Base-by-base conservation (phyloP, 495 filamentous ascomycete genomes). In the Annulohypoxylon moriforme region DNA sequence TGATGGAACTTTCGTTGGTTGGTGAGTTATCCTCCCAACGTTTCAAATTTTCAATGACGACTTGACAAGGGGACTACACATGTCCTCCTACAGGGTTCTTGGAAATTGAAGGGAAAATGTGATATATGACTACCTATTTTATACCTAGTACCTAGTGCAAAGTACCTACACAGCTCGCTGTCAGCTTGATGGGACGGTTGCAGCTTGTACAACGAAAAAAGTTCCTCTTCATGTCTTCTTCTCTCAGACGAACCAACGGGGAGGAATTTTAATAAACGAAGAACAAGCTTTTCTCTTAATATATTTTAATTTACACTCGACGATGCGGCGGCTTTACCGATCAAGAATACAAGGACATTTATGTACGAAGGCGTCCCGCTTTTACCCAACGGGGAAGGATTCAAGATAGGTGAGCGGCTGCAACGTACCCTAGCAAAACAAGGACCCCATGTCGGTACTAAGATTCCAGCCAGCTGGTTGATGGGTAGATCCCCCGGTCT, bases 401-500 rank as follows among this genome's bases (percentile, higher is more conserved):
- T 60, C 25, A 50, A 56, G 47, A 50, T 52, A 60, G 44, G 59
- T 56, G 46, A 68, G 64, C 64, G 53, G 64, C 61, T 65, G 61
- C 33, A 73, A 68, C 31, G 33, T 64, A 67, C 46, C 58, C 57
- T 63, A 16, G 70, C 27, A 25, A 31, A 40, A 31, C 49, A 60
- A 59, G 57, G 67, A 10, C 25, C 53, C 72, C 64, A 36, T 67
- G 67, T 67, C 27, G 20, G 50, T 68, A 25, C 66, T 53, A 40
- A 63, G 74, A 74, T 78, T 68, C 75, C 75, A 73, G 75, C 73
- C 66, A 73, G 75, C 60, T 73, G 75, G 75, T 77, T 75, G 60
- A 77, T 64, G 61, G 57, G 62, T 60, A 75, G 72, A 73, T 77
- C 69, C 73, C 60, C 70, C 38, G 60, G 69, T 64, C 64, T 47